These are phyloP conservation scores for Aethionema arabicum DNA, from an alignment of 345 rosid genomes.

Conservation along the genomic window DNA sequence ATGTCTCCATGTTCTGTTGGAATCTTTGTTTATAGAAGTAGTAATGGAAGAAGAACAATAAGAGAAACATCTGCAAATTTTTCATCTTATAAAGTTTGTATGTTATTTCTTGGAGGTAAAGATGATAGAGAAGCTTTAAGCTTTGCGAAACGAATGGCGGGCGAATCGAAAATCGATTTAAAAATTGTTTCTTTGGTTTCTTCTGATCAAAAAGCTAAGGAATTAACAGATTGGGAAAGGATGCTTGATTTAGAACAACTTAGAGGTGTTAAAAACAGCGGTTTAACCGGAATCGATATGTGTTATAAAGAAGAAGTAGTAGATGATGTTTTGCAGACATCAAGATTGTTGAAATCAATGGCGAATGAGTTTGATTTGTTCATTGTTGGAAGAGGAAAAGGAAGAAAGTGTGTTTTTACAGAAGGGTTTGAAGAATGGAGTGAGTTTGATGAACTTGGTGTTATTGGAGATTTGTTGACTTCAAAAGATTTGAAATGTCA, in stretches of 20 bases:
- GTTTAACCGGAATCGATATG: conserved; percentile 4
- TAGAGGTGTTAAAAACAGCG: conserved; percentile 28
- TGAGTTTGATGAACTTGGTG: conserved; percentile 35
- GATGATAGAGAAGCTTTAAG: conserved; percentile 47
- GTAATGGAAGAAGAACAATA: conserved; percentile 25
- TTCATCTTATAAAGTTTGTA: conserved; percentile 30
- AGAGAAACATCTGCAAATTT: conserved; percentile 16
- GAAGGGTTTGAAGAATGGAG: conserved; percentile 39
- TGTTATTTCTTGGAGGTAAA: conserved; percentile 44
- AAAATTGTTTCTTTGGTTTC: conserved; percentile 24
- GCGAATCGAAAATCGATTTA: conserved; percentile 21
- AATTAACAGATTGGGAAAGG: conserved; percentile 25
- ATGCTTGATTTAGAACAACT: conserved; percentile 33
- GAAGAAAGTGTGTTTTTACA: conserved; percentile 27
- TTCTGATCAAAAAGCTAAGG: conserved; percentile 13
- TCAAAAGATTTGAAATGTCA: conserved; percentile 30
- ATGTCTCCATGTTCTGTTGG: conserved; percentile 50
- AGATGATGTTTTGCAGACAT: conserved; percentile 35
- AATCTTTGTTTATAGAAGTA: conserved; percentile 35
- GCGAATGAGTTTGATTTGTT: conserved; percentile 39
- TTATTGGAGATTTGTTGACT: conserved; percentile 38
- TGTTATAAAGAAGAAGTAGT: conserved; percentile 29
- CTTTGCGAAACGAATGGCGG: conserved; percentile 36
- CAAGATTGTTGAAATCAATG: conserved; percentile 22
- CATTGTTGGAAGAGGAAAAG: conserved; percentile 37